Percentiles rank a stretch among this genome's conserved stretches.
Evolutionary conservation across 2,329 filamentous ascomycete species (phyloP).

Genomic region (Penicillium sp.): DNA sequence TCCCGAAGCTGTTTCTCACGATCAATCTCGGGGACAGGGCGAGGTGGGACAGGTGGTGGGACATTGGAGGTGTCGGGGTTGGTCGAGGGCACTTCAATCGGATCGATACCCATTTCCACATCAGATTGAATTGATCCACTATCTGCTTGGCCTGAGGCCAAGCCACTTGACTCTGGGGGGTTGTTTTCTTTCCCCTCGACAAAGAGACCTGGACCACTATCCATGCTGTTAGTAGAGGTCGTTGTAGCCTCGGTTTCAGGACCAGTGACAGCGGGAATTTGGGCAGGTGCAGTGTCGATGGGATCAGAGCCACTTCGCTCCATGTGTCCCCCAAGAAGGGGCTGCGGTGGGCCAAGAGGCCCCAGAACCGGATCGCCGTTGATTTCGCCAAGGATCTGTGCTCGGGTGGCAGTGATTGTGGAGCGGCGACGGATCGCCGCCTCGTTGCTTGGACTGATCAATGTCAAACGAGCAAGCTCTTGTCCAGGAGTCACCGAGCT

Average conservation of each 20-base stretch:
- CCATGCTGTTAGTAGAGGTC: conserved; percentile 31
- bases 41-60: conserved; percentile 62
- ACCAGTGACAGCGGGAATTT: conserved; percentile 31
- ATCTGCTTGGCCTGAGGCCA: conserved; percentile 16
- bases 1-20: conserved; percentile 44
- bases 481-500: conserved; percentile 70
- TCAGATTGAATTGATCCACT: conserved; percentile 26
- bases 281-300: conserved; percentile 21
- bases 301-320: conserved; percentile 7
- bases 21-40: conserved; percentile 43
- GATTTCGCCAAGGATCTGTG: conserved; percentile 44
- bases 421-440: conserved; percentile 54
- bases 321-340: conserved; percentile 21
- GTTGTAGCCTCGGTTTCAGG: conserved; percentile 40
- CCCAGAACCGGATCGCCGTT: conserved; percentile 49
- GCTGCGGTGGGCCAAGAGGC: conserved; percentile 45
- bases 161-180: conserved; percentile 14
- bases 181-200: conserved; percentile 45
- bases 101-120: conserved; percentile 16
- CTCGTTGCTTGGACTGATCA: conserved; percentile 63
- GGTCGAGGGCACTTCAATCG: conserved; percentile 3
- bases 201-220: conserved; percentile 18
- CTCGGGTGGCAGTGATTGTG: conserved; percentile 37
- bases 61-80: conserved; percentile 44
- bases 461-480: conserved; percentile 76